Evolutionary conservation across 1,284 basidiomycete genomes (phyloP).

Genomic region (Volvariella surrecta): DNA sequence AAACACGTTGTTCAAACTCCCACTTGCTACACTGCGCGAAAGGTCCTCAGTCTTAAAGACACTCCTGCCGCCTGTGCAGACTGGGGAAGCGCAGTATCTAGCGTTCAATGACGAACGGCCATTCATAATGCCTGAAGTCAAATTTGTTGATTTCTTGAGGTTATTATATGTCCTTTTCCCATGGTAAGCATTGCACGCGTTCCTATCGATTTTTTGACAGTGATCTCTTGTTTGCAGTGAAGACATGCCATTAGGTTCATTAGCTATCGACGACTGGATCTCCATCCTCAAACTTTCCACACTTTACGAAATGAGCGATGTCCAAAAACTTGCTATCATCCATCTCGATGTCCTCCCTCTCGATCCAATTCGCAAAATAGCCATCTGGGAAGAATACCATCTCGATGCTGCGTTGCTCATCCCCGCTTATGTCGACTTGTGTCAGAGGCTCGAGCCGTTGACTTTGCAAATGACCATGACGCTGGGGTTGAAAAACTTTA

Average conservation of each 20-base stretch:
- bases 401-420: constrained; percentile 24
- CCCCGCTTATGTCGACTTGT: constrained; percentile 25
- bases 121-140: constrained; percentile 14
- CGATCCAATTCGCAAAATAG: constrained; percentile 27
- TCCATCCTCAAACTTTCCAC: constrained; percentile 21
- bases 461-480: constrained; percentile 22
- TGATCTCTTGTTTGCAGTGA: constrained; percentile 9
- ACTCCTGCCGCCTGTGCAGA: constrained; percentile 17
- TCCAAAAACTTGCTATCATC: constrained; percentile 15
- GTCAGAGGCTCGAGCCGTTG: constrained; percentile 22
- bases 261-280: constrained; percentile 19
- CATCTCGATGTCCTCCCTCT: constrained; percentile 21
- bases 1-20: constrained; percentile 20
- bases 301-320: constrained; percentile 18
- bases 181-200: constrained; percentile 8
- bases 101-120: constrained; percentile 21
- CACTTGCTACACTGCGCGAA: constrained; percentile 17
- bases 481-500: constrained; percentile 23
- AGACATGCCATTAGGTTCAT: constrained; percentile 12
- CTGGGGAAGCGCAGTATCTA: constrained; percentile 15
- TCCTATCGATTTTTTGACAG: too few species aligned
- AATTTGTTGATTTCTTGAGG: constrained; percentile 12
- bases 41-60: constrained; percentile 18
- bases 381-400: constrained; percentile 25
- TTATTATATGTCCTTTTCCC: constrained; percentile 11